phyloP scores from a whole-genome alignment of 2,329 filamentous ascomycete genomes.

The Colletotrichum salicis region DNA sequence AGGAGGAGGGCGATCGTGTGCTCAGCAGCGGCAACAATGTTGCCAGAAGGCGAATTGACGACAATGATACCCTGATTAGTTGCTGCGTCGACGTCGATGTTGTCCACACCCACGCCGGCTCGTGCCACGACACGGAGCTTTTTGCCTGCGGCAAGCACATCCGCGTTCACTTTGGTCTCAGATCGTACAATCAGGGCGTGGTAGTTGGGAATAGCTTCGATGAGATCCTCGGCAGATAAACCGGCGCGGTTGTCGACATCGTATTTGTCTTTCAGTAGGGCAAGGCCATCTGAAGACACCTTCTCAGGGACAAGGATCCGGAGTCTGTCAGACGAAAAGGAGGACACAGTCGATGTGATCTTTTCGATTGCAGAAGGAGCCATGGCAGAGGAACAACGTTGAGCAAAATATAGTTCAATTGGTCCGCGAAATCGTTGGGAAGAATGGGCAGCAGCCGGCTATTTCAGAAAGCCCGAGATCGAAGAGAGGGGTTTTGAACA shows the following conservation, averaged over 20 bases:
- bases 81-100: constrained; percentile 79
- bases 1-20: constrained; percentile 81
- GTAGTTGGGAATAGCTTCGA: constrained; percentile 75
- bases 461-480: not conserved
- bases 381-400: constrained; percentile 10
- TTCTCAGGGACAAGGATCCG: constrained; percentile 81
- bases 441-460: not conserved
- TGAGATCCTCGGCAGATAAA: constrained; percentile 70
- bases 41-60: constrained; percentile 82
- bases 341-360: constrained; percentile 31
- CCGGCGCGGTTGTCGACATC: constrained; percentile 76
- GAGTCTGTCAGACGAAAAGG: constrained; percentile 40
- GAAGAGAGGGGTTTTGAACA: not conserved
- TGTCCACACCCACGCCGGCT: constrained; percentile 85
- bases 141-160: constrained; percentile 72
- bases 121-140: constrained; percentile 82
- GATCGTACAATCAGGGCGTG: constrained; percentile 83
- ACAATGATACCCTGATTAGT: constrained; percentile 81
- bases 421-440: not conserved
- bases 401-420: not conserved
- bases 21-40: constrained; percentile 83
- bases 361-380: constrained; percentile 42
- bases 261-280: constrained; percentile 72
- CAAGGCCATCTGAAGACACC: constrained; percentile 80
- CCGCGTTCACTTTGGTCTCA: constrained; percentile 81